phyloP scores from a whole-genome alignment of 179 eudicot species.

The Spergularia azorica region DNA sequence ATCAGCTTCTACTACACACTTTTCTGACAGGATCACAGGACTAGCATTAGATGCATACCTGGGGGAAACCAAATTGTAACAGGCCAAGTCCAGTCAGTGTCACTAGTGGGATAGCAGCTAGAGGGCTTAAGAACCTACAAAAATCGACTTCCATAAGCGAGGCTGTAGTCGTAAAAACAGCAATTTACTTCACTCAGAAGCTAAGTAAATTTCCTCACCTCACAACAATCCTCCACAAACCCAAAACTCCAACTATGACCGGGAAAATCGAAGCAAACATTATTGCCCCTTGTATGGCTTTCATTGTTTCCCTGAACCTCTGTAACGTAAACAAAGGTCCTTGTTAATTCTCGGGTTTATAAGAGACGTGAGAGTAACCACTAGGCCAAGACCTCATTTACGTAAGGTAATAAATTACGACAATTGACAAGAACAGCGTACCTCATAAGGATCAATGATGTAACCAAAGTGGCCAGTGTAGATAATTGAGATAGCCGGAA shows the following conservation, averaged over 20 bases:
- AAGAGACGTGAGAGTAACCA: too few species aligned
- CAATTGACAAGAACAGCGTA: conserved; percentile 20
- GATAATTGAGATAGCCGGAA: conserved; percentile 51
- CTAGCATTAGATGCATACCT: conserved; percentile 50
- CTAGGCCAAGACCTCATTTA: neutral
- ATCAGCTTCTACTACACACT: conserved; percentile 9
- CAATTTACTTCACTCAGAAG: neutral
- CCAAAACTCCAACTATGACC: conserved; percentile 61
- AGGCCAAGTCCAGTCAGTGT: conserved; percentile 86
- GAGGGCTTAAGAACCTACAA: conserved; percentile 72
- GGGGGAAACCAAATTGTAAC: conserved; percentile 70
- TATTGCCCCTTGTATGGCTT: conserved; percentile 81
- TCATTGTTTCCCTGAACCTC: conserved; percentile 77
- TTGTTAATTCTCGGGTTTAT: too few species aligned
- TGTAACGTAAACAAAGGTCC: conserved; percentile 18
- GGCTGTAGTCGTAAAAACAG: neutral
- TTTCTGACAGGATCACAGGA: too few species aligned
- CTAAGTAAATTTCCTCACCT: conserved; percentile 40
- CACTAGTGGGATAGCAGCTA: conserved; percentile 70
- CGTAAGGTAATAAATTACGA: neutral
- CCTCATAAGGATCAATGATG: conserved; percentile 58
- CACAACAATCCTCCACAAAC: conserved; percentile 76
- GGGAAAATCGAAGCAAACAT: conserved; percentile 78
- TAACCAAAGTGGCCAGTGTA: conserved; percentile 42
- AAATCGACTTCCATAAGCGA: neutral